phyloP scores from a whole-genome alignment of 2,329 filamentous ascomycete species.

The Penicillium sp. region DNA sequence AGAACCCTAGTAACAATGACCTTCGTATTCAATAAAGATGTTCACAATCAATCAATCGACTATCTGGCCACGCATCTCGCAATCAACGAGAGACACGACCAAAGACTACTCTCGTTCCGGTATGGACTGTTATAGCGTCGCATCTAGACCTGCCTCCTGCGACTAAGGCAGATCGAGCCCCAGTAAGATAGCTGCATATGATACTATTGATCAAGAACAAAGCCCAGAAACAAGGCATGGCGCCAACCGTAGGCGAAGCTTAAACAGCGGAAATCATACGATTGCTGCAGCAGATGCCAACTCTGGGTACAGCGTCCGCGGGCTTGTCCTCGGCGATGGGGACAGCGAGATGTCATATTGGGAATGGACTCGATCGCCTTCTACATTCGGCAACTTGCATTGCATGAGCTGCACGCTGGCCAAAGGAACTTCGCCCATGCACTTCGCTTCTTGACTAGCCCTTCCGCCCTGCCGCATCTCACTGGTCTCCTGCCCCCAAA shows the following conservation, averaged over 20 bases:
- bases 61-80: background rate
- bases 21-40: no score
- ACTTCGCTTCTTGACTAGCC: slow-evolving; percentile 6
- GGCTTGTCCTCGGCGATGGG: slow-evolving; percentile 5
- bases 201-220: background rate
- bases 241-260: slow-evolving; percentile 1
- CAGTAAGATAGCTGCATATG: background rate
- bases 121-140: background rate
- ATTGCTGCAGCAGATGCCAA: slow-evolving; percentile 1
- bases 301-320: background rate
- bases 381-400: slow-evolving; percentile 24
- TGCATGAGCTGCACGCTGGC: slow-evolving; percentile 24
- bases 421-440: slow-evolving; percentile 9
- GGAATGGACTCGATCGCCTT: slow-evolving; percentile 13
- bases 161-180: background rate
- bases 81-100: background rate
- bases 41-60: background rate
- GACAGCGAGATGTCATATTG: slow-evolving; percentile 11
- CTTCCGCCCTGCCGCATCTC: background rate
- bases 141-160: background rate
- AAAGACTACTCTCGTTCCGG: background rate
- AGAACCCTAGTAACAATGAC: background rate
- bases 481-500: background rate
- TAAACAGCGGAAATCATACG: slow-evolving; percentile 6
- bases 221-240: slow-evolving; percentile 1